Evolutionary conservation across 768 basidiomycete genomes (phyloP).

Genomic region (Sarcomyxa edulis): DNA sequence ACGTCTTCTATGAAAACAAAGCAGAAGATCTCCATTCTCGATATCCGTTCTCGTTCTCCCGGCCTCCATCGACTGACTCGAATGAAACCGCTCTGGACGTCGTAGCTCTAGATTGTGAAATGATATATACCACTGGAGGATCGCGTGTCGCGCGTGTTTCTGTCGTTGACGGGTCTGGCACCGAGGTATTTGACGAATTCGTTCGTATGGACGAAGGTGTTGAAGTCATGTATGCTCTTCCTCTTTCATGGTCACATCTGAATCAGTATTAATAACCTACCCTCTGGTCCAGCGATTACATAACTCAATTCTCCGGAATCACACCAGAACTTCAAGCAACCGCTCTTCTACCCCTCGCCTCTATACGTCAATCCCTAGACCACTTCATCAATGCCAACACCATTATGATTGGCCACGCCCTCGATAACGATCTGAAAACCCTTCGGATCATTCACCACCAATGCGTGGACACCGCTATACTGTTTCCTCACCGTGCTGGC

Average conservation of each 20-base stretch:
- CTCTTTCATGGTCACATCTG: conserved; percentile 1
- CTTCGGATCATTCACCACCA: conserved; percentile 81
- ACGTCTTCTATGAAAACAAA: conserved; percentile 85
- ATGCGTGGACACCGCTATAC: conserved; percentile 81
- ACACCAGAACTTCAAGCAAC: conserved; percentile 49
- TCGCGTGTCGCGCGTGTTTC: conserved; percentile 89
- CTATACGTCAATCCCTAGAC: conserved; percentile 65
- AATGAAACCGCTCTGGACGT: conserved; percentile 53
- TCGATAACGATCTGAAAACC: conserved; percentile 93
- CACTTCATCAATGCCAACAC: conserved; percentile 72
- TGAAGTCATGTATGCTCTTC: conserved; percentile 56
- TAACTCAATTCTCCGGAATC: conserved; percentile 87
- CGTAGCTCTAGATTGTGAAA: conserved; percentile 92
- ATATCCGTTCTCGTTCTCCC: conserved; percentile 60
- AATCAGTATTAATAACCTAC: not conserved
- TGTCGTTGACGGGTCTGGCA: conserved; percentile 73
- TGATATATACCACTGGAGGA: conserved; percentile 93
- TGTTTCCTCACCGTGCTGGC: conserved; percentile 76
- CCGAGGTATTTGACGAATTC: conserved; percentile 75
- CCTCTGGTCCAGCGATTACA: conserved; percentile 65
- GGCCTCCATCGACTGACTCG: conserved; percentile 12
- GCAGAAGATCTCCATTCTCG: conserved; percentile 64
- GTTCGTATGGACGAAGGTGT: conserved; percentile 80
- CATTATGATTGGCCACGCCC: conserved; percentile 83
- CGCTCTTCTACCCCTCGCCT: conserved; percentile 62